A percentile compares a stretch with the other conserved stretches of the same genome.
phyloP scores from a whole-genome alignment of 306 rosid species.

The Sechiopsis laciniata region DNA sequence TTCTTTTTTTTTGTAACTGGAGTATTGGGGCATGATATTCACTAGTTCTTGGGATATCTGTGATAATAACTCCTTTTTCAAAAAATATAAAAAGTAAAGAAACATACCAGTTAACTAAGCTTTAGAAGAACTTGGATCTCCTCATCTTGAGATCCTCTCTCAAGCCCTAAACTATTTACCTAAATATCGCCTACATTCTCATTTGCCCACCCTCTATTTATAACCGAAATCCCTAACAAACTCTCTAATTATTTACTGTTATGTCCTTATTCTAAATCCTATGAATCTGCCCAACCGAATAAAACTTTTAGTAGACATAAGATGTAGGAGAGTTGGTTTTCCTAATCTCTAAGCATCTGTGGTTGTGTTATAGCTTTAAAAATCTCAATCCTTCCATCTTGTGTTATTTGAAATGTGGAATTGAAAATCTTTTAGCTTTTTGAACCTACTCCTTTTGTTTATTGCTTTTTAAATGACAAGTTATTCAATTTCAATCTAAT shows the following conservation, averaged over 20 bases:
- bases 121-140: too few relatives aligned
- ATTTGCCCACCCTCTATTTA: too few relatives aligned
- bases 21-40: background rate
- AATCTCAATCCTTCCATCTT: constrained; percentile 4
- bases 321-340: background rate
- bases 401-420: constrained; percentile 3
- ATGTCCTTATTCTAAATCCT: too few relatives aligned
- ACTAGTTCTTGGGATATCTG: background rate
- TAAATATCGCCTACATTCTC: too few relatives aligned
- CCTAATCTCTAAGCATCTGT: background rate
- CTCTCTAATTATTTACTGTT: too few relatives aligned
- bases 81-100: too few relatives aligned
- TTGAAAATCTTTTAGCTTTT: background rate
- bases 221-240: too few relatives aligned
- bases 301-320: background rate
- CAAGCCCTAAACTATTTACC: too few relatives aligned
- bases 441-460: background rate
- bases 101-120: too few relatives aligned
- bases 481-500: constrained; percentile 10
- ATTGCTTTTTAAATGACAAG: constrained; percentile 10
- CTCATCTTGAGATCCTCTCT: too few relatives aligned
- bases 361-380: background rate
- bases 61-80: too few relatives aligned
- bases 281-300: too few relatives aligned
- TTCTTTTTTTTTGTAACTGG: background rate